phyloP scores from a whole-genome alignment of 257 asterid species.

The Capsicum chinense region DNA sequence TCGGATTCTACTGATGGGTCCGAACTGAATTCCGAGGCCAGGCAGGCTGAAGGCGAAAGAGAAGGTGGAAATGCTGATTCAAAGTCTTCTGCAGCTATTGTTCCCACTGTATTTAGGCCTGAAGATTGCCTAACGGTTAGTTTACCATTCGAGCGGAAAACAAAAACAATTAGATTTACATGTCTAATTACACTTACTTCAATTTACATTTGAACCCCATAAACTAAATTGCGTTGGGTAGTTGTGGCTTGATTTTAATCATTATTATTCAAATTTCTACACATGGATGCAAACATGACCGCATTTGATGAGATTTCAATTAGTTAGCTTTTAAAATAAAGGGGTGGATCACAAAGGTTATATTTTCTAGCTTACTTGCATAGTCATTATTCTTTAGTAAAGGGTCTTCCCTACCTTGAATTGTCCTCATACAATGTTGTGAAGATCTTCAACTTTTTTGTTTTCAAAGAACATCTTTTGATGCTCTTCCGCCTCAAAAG shows the following conservation, averaged over 20 bases:
- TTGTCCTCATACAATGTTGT: not conserved
- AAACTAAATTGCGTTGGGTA: constrained; percentile 7
- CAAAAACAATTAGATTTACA: not conserved
- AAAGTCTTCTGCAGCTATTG: constrained; percentile 67
- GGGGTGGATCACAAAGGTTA: not conserved
- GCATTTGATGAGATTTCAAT: not conserved
- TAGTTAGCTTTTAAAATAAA: not conserved
- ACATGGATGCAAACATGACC: not conserved
- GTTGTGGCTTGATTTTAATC: not conserved
- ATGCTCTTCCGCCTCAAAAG: not conserved
- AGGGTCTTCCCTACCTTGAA: constrained; percentile 14
- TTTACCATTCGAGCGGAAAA: not conserved
- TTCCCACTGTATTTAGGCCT: constrained; percentile 77
- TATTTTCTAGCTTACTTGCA: not conserved
- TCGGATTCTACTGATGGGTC: constrained; percentile 71
- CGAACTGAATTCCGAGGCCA: constrained; percentile 49
- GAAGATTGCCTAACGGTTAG: constrained; percentile 92
- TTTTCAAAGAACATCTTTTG: not conserved
- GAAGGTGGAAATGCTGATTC: constrained; percentile 58
- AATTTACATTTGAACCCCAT: not conserved
- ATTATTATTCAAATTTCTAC: not conserved
- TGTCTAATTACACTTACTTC: not conserved
- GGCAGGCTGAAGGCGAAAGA: constrained; percentile 45
- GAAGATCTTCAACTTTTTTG: constrained; percentile 12
- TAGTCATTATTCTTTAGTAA: not conserved